Evolutionary conservation across 805 yeast species (phyloP), one percentile per base, ranked within the genome.

Genomic region (Ogataea wickerhamii): DNA sequence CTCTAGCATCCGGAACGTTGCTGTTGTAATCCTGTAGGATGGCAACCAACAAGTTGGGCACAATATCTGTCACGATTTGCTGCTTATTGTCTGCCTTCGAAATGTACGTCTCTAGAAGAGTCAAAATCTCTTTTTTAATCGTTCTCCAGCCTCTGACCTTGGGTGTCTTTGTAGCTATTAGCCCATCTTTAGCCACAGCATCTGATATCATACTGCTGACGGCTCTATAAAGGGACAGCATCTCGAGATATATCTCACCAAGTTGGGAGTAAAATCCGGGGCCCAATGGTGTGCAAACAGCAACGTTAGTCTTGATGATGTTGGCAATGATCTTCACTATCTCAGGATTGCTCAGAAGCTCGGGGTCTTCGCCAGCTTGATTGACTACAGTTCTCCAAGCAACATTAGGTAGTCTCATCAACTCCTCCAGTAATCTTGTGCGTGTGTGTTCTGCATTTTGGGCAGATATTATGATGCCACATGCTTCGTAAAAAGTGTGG

Each of bases 401-500:
- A 66, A 80, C 74, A 63, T 93, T 93, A 29, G 98, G 98, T 45
- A 89, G 66, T 34, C 76, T 73, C 98, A 93, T 93, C 52, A 93
- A 71, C 38, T 87, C 89, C 36, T 71, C 60, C 37, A 88, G 71
- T 38, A 89, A 69, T 43, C 80, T 75, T 43, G 85, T 87, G 61
- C 93, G 80, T 26, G 75, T 72, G 10, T 74, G 77, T 45, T 72
- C 70, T 31, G 80, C 74, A 26, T 82, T 77, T 62, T 91, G 97
- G 10, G 96, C 96, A 37, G 89, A 78, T 25, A 93, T 77, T 39
- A 93, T 91, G 43, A 84, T 79, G 52, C 97, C 97, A 70, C 98
- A 91, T 1, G 98, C 98, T 66, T 86, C 96, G 62, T 93, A 93
- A 59, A 93, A 93, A 2, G 97, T 88, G 61, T 93, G 98, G 19